Base-by-base conservation (phyloP, 2,329 filamentous ascomycete genomes). In the Pezicula radicicola region DNA sequence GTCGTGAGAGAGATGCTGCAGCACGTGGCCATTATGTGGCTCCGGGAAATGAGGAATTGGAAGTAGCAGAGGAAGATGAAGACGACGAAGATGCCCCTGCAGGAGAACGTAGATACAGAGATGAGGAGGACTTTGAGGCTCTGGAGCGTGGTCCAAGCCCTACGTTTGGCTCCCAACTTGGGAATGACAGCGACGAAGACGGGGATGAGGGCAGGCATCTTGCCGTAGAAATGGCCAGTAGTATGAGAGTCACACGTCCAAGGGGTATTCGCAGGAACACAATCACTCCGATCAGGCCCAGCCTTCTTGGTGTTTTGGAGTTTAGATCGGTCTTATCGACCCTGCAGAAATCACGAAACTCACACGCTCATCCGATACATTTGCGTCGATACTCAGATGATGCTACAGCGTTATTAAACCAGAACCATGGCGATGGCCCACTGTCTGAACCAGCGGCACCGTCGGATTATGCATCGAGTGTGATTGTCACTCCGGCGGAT, bases 251-350 rank as follows among this genome's bases (percentile, higher is more conserved):
- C 27, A 85, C 84, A 59, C 83, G 91, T 19, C 83, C 89, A 1
- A 74, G 75, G 30, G 77, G 83, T 44, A 78, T 78, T 42, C 80
- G 84, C 56, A 83, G 87, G 59, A 87, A 86, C 58, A 91, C 90
- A 2, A 80, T 92, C 55, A 93, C 86, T 6, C 88, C 91, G 0
- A 97, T 99, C 56, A 81, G 94, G 41, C 93, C 94, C 1, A 97
- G 94, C 74, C 75, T 99, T 44, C 87, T 99, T 3, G 94, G 94
- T 41, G 94, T 90, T 8, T 76, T 99, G 52, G 94, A 99, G 70
- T 99, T 99, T 62, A 83, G 92, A 61, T 93, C 93, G 2, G 87
- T 96, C 3, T 75, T 99, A 43, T 87, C 89, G n/a, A 91, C 91
- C 3, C 72, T 99, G 51, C 86, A 95, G 63, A 88, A 85, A 58